Evolutionary conservation across 768 basidiomycete genomes (phyloP).

Genomic region (Suillus tomentosus): DNA sequence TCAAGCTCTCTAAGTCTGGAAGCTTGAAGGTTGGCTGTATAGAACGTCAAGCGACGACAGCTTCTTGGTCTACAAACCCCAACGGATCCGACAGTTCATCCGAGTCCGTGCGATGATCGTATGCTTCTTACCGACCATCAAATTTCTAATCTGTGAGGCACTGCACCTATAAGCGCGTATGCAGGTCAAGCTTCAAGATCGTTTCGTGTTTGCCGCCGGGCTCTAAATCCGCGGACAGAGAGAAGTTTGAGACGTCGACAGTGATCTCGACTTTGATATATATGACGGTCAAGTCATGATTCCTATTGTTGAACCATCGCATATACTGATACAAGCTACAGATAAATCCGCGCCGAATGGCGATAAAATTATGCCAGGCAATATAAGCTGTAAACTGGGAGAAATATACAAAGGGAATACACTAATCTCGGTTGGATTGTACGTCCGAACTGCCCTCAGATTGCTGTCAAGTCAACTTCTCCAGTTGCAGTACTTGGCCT

Average conservation of each 20-base stretch:
- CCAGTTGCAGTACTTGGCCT: not conserved
- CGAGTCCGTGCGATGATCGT: slow-evolving; percentile 1
- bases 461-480: not conserved
- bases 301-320: too few species aligned
- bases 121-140: not conserved
- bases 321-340: too few species aligned
- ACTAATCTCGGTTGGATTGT: not conserved
- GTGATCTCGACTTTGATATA: not conserved
- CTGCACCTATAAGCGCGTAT: not conserved
- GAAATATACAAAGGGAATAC: not conserved
- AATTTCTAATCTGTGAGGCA: not conserved
- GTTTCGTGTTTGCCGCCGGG: not conserved
- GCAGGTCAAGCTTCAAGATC: not conserved
- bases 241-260: not conserved
- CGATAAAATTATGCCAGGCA: not conserved
- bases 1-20: not conserved
- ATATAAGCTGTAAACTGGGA: not conserved
- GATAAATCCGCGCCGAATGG: not conserved
- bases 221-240: not conserved
- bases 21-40: not conserved
- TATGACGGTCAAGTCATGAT: not conserved
- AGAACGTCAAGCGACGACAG: not conserved
- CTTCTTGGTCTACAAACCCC: not conserved
- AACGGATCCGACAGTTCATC: not conserved
- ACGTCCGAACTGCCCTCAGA: not conserved